These are phyloP conservation scores for Wickerhamia fluorescens DNA, from an alignment of 805 yeast species.

Conservation along the genomic window DNA sequence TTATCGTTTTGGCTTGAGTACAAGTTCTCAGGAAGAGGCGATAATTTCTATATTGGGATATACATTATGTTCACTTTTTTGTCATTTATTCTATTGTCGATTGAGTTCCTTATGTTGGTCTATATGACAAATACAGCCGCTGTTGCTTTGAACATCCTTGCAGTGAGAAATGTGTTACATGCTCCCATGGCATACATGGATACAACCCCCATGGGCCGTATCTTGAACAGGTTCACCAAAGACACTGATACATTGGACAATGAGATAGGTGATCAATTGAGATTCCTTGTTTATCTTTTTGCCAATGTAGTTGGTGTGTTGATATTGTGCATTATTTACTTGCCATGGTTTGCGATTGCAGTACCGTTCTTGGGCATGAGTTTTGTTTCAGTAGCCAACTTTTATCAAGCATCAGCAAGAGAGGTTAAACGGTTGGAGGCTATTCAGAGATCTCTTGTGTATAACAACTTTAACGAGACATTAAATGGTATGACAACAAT, in stretches of 20 bases:
- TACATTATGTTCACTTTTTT: constrained; percentile 56
- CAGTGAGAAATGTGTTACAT: constrained; percentile 53
- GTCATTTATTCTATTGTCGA: constrained; percentile 35
- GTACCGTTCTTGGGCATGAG: constrained; percentile 45
- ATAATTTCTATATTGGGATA: constrained; percentile 65
- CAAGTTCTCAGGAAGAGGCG: constrained; percentile 40
- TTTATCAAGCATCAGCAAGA: constrained; percentile 64
- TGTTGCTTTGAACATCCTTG: constrained; percentile 50
- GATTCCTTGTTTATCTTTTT: constrained; percentile 50
- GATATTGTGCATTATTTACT: constrained; percentile 56
- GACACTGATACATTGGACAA: constrained; percentile 83
- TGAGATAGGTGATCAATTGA: constrained; percentile 63
- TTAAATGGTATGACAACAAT: constrained; percentile 61
- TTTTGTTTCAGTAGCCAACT: constrained; percentile 40
- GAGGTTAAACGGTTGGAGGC: constrained; percentile 77
- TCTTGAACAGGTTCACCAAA: constrained; percentile 78
- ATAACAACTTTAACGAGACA: constrained; percentile 64
- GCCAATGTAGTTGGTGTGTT: constrained; percentile 55
- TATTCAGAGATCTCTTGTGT: constrained; percentile 60
- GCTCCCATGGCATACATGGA: constrained; percentile 83
- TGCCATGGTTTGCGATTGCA: constrained; percentile 71
- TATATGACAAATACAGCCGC: constrained; percentile 49
- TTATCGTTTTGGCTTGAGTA: constrained; percentile 71
- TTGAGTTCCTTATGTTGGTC: constrained; percentile 41
- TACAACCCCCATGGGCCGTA: constrained; percentile 82